Base-by-base conservation (phyloP, 495 filamentous ascomycete genomes). In the Aspergillus bertholletiae region DNA sequence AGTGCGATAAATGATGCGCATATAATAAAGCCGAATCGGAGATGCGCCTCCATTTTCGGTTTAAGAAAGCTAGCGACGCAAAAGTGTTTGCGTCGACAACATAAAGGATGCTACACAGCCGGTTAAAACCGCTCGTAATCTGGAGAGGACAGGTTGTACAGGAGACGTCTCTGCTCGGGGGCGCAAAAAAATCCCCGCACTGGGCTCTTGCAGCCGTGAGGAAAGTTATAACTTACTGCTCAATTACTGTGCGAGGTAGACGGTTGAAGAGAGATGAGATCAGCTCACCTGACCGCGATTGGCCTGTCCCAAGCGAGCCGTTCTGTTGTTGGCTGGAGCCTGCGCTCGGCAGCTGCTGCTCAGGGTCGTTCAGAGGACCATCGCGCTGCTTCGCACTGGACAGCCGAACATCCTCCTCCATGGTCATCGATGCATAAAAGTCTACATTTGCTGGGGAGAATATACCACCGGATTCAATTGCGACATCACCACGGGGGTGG, bases 1-100 rank as follows among this genome's bases (percentile, higher is more conserved):
- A 94, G 63, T 74, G 77, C 7, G 85, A 77, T 44, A 95, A 80
- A 57, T 95, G 90, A 61, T 89, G 74, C 34, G 84, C 84, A 72
- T 93, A 95, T 54, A 95, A 79, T 50, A 83, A 72, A 3, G 84
- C 69, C 44, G 84, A 84, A 62, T 90, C 83, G 11, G 90, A 92
- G 54, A 86, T 80, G 22, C 72, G 77, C 54, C 86, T 81, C 90
- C 90, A 95, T 78, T 84, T 81, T 47, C 79, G 75, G 70, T 91
- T 92, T 56, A 95, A 71, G n/a, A 92, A 69, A n/a, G 88, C 78
- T 50, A 95, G 74, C 26, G 90, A 94, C 22, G 90, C 88, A 68
- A 95, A 95, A 37, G 83, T 83, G 69, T 90, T 86, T 48, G 90
- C 81, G 59, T 90, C 89, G 37, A 81, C 83, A 37, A 80, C 74